A percentile compares a stretch with the other conserved stretches of the same genome.
Conservation (phyloP, 1,139 yeast species). For the Saccharomycopsis hybrid region DNA sequence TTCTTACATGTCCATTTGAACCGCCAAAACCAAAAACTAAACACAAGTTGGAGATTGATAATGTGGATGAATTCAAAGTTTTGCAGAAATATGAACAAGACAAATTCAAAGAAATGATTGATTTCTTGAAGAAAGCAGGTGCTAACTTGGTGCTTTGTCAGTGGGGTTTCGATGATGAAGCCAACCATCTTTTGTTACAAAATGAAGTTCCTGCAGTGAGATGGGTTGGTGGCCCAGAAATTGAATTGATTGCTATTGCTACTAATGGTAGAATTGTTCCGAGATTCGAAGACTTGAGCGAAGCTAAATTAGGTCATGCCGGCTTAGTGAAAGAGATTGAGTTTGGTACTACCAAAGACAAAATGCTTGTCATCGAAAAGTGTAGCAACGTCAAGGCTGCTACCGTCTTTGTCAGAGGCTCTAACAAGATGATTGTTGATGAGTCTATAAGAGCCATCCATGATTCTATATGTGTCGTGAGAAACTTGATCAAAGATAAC, state of each 20-base stretch:
- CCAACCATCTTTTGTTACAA: constrained; percentile 84
- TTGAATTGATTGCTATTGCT: constrained; percentile 94
- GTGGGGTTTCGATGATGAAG: constrained; percentile 99
- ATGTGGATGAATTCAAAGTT: constrained; percentile 87
- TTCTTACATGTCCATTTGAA: constrained; percentile 96
- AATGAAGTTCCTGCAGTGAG: constrained; percentile 91
- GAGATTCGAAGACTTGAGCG: constrained; percentile 82
- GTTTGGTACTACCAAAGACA: constrained; percentile 81
- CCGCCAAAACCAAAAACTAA: constrained; percentile 99
- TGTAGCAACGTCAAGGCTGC: constrained; percentile 87
- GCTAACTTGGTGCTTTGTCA: constrained; percentile 97
- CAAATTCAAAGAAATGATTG: constrained; percentile 87
- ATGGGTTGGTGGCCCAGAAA: constrained; percentile 99
- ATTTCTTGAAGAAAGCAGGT: constrained; percentile 78
- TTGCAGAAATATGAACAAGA: constrained; percentile 89
- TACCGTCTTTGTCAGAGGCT: constrained; percentile 89
- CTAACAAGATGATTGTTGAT: constrained; percentile 95
- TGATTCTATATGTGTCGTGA: constrained; percentile 94
- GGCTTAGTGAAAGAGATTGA: constrained; percentile 82
- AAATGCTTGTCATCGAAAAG: constrained; percentile 63
- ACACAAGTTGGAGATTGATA: constrained; percentile 88
- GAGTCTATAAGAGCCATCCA: constrained; percentile 96
- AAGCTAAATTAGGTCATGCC: constrained; percentile 82
- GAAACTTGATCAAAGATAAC: constrained; percentile 86
- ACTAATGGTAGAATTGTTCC: constrained; percentile 97